phyloP scores from a whole-genome alignment of 2,329 filamentous ascomycete species.

The Lachnellula arida region DNA sequence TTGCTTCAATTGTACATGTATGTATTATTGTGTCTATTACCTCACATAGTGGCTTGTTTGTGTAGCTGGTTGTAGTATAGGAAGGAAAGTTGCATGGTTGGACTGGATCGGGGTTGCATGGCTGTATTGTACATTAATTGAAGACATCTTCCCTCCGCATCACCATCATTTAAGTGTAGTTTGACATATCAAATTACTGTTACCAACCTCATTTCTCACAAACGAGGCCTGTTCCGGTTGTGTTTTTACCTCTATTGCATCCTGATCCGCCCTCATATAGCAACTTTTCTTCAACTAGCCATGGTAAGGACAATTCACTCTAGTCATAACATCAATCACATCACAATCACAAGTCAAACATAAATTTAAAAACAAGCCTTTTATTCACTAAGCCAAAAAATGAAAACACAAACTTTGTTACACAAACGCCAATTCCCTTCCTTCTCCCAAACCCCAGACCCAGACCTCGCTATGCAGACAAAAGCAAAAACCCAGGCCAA shows the following conservation, averaged over 20 bases:
- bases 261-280: too few species aligned
- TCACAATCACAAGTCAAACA: not conserved
- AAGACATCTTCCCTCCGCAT: slow-evolving; percentile 3
- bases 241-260: too few species aligned
- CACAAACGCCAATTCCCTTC: not conserved
- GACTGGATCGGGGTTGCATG: not conserved
- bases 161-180: not conserved
- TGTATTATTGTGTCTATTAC: not conserved
- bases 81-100: not conserved
- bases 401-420: not conserved
- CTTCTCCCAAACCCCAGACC: not conserved
- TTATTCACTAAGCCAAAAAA: not conserved
- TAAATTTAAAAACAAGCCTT: not conserved
- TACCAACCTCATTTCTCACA: too few species aligned
- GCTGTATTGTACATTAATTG: not conserved
- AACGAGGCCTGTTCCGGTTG: too few species aligned
- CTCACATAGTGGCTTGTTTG: not conserved
- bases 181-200: too few species aligned
- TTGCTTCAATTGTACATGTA: not conserved
- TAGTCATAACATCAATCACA: too few species aligned
- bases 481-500: not conserved
- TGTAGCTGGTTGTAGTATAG: not conserved
- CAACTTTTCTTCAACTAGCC: too few species aligned
- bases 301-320: too few species aligned
- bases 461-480: not conserved